A percentile compares a stretch with the other conserved stretches of the same genome.
Conservation (phyloP, 78 protist species). For the Acrasis kona region DNA sequence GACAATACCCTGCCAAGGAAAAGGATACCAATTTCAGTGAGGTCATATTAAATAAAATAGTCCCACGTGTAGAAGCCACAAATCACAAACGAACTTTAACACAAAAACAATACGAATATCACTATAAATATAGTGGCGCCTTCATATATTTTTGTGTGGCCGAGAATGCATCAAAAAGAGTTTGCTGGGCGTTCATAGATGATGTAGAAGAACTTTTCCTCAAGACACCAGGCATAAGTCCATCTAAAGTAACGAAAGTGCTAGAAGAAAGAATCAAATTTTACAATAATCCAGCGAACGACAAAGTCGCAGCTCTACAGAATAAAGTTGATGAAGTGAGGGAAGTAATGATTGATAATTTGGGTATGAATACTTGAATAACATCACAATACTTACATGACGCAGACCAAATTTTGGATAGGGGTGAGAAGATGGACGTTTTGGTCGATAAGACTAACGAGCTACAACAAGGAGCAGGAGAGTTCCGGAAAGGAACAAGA, state of each 20-base stretch:
- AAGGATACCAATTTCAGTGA: no score
- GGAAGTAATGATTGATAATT: neutral
- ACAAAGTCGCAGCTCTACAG: neutral
- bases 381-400: no score
- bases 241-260: neutral
- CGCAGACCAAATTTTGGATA: no score
- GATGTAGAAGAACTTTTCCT: neutral
- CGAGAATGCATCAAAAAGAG: constrained; percentile 43
- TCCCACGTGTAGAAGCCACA: no score
- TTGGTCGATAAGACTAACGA: no score
- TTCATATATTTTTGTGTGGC: constrained; percentile 65
- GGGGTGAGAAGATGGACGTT: no score
- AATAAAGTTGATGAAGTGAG: neutral
- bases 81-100: no score
- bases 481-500: no score
- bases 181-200: neutral
- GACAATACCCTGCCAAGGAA: no score
- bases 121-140: neutral
- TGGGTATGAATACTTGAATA: no score
- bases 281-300: constrained; percentile 2
- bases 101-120: neutral
- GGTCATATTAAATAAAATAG: no score
- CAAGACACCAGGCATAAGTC: neutral
- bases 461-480: no score
- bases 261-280: constrained; percentile 1